Percentiles rank a stretch among this genome's conserved stretches.
These are phyloP conservation scores for Xanthoparmelia taractica DNA, from an alignment of 495 filamentous ascomycete species.

Conservation along the genomic window DNA sequence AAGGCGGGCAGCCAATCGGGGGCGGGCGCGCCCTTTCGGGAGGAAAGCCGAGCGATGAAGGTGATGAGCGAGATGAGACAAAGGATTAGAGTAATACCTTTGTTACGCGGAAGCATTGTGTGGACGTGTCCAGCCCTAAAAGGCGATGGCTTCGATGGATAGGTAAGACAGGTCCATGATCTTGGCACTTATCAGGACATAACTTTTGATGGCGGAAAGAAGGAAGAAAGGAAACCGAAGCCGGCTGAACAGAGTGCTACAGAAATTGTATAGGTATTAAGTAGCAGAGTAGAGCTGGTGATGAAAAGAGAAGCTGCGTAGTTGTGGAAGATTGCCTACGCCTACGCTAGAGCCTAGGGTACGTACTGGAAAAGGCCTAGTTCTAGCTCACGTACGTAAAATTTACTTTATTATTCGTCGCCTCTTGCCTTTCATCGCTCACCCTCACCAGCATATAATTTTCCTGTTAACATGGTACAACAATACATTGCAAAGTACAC, in stretches of 20 bases:
- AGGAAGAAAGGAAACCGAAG: neutral
- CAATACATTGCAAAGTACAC: neutral
- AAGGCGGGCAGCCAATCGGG: constrained; percentile 15
- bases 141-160: neutral
- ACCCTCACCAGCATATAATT: neutral
- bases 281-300: too few species aligned
- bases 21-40: neutral
- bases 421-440: neutral
- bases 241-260: neutral
- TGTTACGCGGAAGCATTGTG: constrained; percentile 15
- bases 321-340: neutral
- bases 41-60: constrained; percentile 14
- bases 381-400: too few species aligned
- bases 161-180: neutral
- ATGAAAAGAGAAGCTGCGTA: neutral
- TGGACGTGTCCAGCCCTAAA: neutral
- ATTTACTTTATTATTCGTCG: too few species aligned
- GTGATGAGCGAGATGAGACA: constrained; percentile 10
- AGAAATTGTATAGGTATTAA: too few species aligned
- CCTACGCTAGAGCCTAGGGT: too few species aligned
- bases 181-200: neutral
- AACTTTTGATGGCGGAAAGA: neutral
- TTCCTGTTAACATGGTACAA: neutral
- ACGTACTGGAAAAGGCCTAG: too few species aligned
- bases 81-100: constrained; percentile 8